phyloP scores from a whole-genome alignment of 1,284 basidiomycete species.

The Sporisorium scitamineum region DNA sequence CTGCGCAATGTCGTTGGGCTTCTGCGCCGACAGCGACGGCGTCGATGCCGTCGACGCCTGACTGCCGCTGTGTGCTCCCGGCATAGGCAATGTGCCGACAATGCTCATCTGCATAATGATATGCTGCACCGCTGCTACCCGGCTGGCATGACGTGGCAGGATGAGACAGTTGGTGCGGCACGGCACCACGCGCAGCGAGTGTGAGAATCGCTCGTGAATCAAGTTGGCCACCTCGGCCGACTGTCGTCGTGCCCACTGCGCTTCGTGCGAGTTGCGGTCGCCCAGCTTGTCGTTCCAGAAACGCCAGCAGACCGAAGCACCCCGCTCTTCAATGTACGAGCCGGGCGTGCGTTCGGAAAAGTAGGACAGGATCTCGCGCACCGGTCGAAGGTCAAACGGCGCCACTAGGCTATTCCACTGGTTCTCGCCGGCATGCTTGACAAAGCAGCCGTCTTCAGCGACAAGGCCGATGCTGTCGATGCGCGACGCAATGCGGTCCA shows the following conservation, averaged over 20 bases:
- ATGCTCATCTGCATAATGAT: slow-evolving; percentile 61
- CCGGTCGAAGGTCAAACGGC: slow-evolving; percentile 80
- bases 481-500: slow-evolving; percentile 74
- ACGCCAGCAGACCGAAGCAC: slow-evolving; percentile 84
- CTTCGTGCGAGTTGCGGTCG: slow-evolving; percentile 73
- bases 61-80: slow-evolving; percentile 12
- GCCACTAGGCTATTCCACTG: slow-evolving; percentile 83
- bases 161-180: slow-evolving; percentile 75
- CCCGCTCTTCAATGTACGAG: slow-evolving; percentile 85
- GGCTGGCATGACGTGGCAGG: slow-evolving; percentile 83
- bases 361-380: slow-evolving; percentile 79
- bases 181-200: slow-evolving; percentile 65
- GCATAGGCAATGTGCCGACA: slow-evolving; percentile 23
- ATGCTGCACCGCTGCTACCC: slow-evolving; percentile 78
- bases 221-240: slow-evolving; percentile 91
- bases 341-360: slow-evolving; percentile 88
- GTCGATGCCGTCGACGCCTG: slow-evolving; percentile 31
- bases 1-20: slow-evolving; percentile 34
- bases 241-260: slow-evolving; percentile 83
- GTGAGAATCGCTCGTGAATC: slow-evolving; percentile 73
- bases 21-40: slow-evolving; percentile 24
- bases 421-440: slow-evolving; percentile 74
- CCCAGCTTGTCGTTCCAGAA: slow-evolving; percentile 76
- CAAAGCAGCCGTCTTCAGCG: slow-evolving; percentile 87
- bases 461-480: slow-evolving; percentile 82